A percentile compares a stretch with the other conserved stretches of the same genome.
phyloP scores from a whole-genome alignment of 225 moss, liverwort and hornwort genomes.

The Takakia lepidozioides region DNA sequence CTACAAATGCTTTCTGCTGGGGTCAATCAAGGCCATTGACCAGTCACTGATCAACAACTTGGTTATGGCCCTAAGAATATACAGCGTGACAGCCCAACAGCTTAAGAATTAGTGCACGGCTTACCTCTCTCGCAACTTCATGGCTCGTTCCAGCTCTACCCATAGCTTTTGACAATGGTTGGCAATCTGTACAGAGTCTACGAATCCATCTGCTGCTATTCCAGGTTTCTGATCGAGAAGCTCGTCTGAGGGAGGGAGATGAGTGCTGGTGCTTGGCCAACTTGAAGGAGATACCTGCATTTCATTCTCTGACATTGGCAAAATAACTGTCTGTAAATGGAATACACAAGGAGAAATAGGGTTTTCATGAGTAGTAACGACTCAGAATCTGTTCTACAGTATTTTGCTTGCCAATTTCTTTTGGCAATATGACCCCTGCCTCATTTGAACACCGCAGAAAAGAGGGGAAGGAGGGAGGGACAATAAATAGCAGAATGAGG shows the following conservation, averaged over 20 bases:
- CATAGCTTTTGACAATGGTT: constrained; percentile 35
- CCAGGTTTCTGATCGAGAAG: constrained; percentile 12
- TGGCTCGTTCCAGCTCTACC: constrained; percentile 33
- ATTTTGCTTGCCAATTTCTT: background rate
- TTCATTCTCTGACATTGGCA: constrained; percentile 7
- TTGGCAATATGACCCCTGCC: background rate
- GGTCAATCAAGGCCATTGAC: background rate
- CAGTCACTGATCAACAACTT: background rate
- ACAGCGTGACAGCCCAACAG: too few species aligned
- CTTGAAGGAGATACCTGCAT: constrained; percentile 1
- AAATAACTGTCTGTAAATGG: constrained; percentile 4
- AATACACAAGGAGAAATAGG: background rate
- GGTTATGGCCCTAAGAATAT: background rate
- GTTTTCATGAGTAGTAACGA: background rate
- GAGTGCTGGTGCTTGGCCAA: constrained; percentile 4
- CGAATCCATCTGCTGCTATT: background rate
- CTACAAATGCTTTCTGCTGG: too few species aligned
- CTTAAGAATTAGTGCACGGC: too few species aligned
- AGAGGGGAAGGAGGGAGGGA: too few species aligned
- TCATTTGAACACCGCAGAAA: too few species aligned
- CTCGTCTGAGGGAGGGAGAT: constrained; percentile 1
- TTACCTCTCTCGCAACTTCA: constrained; percentile 37
- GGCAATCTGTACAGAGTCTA: constrained; percentile 16
- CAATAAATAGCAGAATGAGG: too few species aligned
- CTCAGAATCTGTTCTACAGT: background rate